Conservation (phyloP, 148 eudicot genomes). For the Vaccinium darrowii region DNA sequence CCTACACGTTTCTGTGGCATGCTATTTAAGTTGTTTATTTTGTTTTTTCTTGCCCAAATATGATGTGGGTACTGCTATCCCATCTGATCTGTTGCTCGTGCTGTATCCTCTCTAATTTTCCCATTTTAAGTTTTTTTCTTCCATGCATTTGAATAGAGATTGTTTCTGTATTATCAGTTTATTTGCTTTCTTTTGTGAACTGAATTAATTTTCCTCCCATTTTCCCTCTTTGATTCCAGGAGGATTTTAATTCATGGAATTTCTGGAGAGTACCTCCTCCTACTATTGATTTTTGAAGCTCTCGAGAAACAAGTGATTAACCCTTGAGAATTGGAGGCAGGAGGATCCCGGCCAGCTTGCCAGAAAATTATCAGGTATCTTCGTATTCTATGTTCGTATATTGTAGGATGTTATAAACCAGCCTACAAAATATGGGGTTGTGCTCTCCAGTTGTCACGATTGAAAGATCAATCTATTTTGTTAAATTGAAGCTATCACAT, state of each 20-base stretch:
- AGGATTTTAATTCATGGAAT: slow-evolving; percentile 87
- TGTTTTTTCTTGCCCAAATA: background rate
- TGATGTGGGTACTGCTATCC: background rate
- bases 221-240: slow-evolving; percentile 42
- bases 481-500: background rate
- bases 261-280: slow-evolving; percentile 86
- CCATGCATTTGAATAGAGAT: background rate
- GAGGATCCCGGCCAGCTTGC: slow-evolving; percentile 1
- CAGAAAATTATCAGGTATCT: slow-evolving; percentile 19
- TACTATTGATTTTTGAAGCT: slow-evolving; percentile 31
- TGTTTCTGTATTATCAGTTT: background rate
- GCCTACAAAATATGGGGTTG: background rate
- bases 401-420: background rate
- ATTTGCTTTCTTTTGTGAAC: background rate
- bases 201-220: slow-evolving; percentile 11
- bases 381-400: background rate
- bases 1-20: background rate
- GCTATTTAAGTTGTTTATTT: background rate
- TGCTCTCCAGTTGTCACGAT: background rate
- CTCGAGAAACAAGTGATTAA: background rate
- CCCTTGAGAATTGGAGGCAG: background rate
- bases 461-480: background rate
- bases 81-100: background rate
- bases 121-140: background rate
- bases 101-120: background rate